A percentile compares a stretch with the other conserved stretches of the same genome.
Conservation (phyloP, 257 asterid species). For the Solanum corneliomulleri region DNA sequence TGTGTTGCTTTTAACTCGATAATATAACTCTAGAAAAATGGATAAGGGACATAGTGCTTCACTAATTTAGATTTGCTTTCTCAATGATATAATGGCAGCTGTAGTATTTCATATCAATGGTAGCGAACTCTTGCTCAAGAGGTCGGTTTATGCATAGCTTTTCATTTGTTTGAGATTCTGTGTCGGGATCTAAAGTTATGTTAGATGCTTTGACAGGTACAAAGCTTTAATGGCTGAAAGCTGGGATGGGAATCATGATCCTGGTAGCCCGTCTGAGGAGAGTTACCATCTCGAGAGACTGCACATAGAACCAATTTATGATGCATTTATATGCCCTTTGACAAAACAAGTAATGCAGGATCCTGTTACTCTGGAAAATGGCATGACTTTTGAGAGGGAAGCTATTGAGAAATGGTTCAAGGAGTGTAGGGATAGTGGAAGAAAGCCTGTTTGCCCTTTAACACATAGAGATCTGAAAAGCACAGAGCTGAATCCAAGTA, state of each 20-base stretch:
- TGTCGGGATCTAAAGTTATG: neutral
- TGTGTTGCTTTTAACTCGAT: neutral
- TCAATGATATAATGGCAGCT: neutral
- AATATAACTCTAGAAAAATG: neutral
- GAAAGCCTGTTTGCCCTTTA: constrained; percentile 64
- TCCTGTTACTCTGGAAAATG: constrained; percentile 81
- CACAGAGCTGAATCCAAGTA: constrained; percentile 73
- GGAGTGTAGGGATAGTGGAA: constrained; percentile 60
- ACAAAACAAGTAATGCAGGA: constrained; percentile 89
- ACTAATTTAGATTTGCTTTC: neutral
- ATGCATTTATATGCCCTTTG: constrained; percentile 76
- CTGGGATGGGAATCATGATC: constrained; percentile 55
- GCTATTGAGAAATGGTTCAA: constrained; percentile 89
- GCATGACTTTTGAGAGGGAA: constrained; percentile 86
- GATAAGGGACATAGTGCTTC: neutral
- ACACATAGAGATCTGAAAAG: constrained; percentile 67
- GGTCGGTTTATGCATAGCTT: neutral
- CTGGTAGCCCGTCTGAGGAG: constrained; percentile 62
- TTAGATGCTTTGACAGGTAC: constrained; percentile 15
- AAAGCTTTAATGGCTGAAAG: constrained; percentile 58
- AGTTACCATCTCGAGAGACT: constrained; percentile 69
- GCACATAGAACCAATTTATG: constrained; percentile 74
- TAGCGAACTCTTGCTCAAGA: neutral
- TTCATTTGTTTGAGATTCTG: neutral
- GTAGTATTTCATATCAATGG: neutral